Base-by-base conservation (phyloP, 768 basidiomycete genomes). In the Phaeotremella fagi region DNA sequence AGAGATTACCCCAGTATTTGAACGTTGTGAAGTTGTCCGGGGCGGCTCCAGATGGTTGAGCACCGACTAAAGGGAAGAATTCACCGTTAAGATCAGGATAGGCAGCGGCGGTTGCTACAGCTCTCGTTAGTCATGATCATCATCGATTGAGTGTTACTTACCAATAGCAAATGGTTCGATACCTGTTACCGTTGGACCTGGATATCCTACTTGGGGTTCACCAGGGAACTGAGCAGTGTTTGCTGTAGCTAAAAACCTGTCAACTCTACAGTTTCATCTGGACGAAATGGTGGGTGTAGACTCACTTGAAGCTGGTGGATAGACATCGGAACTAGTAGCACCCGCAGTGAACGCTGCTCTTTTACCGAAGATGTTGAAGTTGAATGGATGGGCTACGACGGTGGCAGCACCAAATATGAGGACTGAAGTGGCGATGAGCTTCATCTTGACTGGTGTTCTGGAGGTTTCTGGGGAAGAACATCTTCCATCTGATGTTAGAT, bases 1-100 rank as follows among this genome's bases (percentile, higher is more conserved):
- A 38, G 9, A 74, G 57, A 52, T 74, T 73, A 23, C 74, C 75
- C 70, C 73, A 73, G 50, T 70, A 56, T 46, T 66, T 58, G 51
- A 55, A 56, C 29, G 72, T 68, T 45, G 64, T 49, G 38, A 66
- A 61, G 22, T 42, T 18, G 12, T 26, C 22, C 3, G 48, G 18
- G 14, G 45, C 12, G 4, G 35, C 45, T n/a, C 48, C 54, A 22
- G 57, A 16, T 2, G 58, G 44, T 42, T 54, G 44, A 37, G 44
- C 52, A 31, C 54, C 48, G 14, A 66, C 61, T 22, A 72, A 55
- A 26, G 70, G 72, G 56, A 59, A 72, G 48, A 61, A 49, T 3
- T 45, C 36, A 0, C 33, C 48, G 18, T 46, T 28, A 35, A 55
- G 62, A 49, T 55, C 56, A 2, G 73, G 61, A 49, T 61, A 73